Conservation (phyloP, 768 basidiomycete genomes). For the Russula dissimulans region DNA sequence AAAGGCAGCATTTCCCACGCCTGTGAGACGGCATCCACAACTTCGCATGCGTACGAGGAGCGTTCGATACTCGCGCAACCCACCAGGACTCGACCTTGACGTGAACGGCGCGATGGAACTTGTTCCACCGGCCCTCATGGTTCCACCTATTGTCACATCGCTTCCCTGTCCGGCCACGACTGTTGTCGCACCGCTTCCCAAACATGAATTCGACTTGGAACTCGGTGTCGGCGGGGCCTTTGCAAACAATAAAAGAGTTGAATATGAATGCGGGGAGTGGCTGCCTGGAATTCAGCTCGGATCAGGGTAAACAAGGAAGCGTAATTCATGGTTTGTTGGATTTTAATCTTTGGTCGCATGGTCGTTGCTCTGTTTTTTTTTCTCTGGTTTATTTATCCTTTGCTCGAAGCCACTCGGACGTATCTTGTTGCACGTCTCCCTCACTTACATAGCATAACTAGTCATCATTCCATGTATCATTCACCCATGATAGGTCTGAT, state of each 20-base stretch:
- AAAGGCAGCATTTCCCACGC: slow-evolving; percentile 5
- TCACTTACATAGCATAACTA: slow-evolving; percentile 7
- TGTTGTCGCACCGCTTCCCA: slow-evolving; percentile 14
- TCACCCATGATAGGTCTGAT: neutral
- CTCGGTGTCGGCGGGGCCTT: slow-evolving; percentile 18
- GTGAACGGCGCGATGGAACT: neutral
- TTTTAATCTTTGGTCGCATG: slow-evolving; percentile 1
- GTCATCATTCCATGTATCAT: slow-evolving; percentile 1
- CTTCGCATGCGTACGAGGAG: slow-evolving; percentile 23
- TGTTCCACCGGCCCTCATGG: slow-evolving; percentile 11
- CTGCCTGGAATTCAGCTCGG: slow-evolving; percentile 17
- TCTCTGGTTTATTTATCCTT: slow-evolving; percentile 2
- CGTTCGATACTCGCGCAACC: slow-evolving; percentile 17
- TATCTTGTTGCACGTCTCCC: slow-evolving; percentile 5
- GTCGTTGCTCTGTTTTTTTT: neutral
- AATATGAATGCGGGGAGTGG: slow-evolving; percentile 18
- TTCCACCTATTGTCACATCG: slow-evolving; percentile 15
- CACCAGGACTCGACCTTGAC: slow-evolving; percentile 4
- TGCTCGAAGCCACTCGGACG: neutral
- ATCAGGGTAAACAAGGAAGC: neutral
- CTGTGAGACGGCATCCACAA: slow-evolving; percentile 6
- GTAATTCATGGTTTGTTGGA: neutral
- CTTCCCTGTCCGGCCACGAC: slow-evolving; percentile 14
- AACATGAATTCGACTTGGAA: slow-evolving; percentile 22
- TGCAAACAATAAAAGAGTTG: neutral